These are phyloP conservation scores for Dactylellina leptospora DNA, from an alignment of 2,329 filamentous ascomycete genomes.

Conservation along the genomic window DNA sequence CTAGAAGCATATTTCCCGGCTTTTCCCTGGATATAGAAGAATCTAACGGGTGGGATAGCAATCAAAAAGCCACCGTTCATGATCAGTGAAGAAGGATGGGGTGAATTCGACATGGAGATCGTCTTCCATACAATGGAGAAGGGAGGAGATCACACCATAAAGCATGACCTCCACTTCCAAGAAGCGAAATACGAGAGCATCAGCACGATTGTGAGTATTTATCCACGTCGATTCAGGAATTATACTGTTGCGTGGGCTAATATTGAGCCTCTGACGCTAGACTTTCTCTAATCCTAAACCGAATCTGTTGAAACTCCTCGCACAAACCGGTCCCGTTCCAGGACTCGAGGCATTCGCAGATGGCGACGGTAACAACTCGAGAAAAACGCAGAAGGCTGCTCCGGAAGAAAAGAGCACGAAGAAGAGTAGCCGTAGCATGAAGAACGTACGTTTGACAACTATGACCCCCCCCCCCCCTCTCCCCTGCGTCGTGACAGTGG, in stretches of 20 bases:
- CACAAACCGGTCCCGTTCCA: conserved; percentile 85
- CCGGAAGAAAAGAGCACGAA: conserved; percentile 67
- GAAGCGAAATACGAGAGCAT: conserved; percentile 81
- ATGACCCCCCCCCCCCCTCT: background rate
- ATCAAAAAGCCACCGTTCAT: conserved; percentile 86
- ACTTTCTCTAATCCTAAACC: conserved; percentile 93
- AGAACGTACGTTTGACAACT: conserved; percentile 64
- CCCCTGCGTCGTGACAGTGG: background rate
- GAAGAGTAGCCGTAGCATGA: conserved; percentile 77
- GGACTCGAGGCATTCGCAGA: conserved; percentile 72
- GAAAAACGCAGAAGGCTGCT: conserved; percentile 67
- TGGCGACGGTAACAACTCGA: conserved; percentile 67
- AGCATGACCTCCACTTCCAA: conserved; percentile 92
- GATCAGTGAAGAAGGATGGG: conserved; percentile 95
- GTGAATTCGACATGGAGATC: conserved; percentile 95
- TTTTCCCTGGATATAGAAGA: background rate
- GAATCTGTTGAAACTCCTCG: conserved; percentile 78
- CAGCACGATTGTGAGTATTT: conserved; percentile 72
- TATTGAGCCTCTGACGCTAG: too few species aligned
- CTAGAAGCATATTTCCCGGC: background rate
- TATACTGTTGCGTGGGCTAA: too few species aligned
- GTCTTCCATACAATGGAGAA: conserved; percentile 85
- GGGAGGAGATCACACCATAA: conserved; percentile 78
- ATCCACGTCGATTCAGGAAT: background rate
- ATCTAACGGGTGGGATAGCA: conserved; percentile 63